phyloP scores from a whole-genome alignment of 352 stramenopile genomes.

The Blastocystis sp. region DNA sequence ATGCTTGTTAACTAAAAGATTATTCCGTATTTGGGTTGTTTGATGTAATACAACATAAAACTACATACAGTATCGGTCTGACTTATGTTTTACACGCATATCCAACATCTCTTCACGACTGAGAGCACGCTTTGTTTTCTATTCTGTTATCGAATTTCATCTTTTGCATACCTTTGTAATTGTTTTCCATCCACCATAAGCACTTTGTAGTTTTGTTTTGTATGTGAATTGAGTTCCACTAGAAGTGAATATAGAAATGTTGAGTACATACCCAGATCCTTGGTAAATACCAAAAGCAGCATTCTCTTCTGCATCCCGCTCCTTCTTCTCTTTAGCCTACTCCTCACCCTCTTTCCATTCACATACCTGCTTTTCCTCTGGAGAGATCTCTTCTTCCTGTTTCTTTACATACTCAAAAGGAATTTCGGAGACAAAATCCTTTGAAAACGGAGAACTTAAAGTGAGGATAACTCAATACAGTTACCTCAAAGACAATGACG shows the following conservation, averaged over 20 bases:
- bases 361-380: constrained; percentile 6
- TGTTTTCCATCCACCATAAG: constrained; percentile 66
- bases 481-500: constrained; percentile 3
- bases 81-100: constrained; percentile 65
- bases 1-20: constrained; percentile 53
- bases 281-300: constrained; percentile 52
- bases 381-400: constrained; percentile 24
- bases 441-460: constrained; percentile 33
- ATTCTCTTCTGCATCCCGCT: constrained; percentile 42
- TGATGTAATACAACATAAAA: constrained; percentile 19
- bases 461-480: not conserved
- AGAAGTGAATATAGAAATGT: not conserved
- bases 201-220: constrained; percentile 51
- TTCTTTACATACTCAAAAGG: constrained; percentile 41
- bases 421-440: constrained; percentile 26
- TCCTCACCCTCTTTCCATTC: not conserved
- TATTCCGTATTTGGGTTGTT: constrained; percentile 33
- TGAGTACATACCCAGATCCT: not conserved
- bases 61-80: constrained; percentile 66
- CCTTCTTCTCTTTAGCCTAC: constrained; percentile 15
- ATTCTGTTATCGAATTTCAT: not conserved
- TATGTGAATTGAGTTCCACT: constrained; percentile 66
- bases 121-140: constrained; percentile 56
- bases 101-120: constrained; percentile 63
- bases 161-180: constrained; percentile 57